Evolutionary conservation across 2,329 filamentous ascomycete species (phyloP).

Genomic region (Pezicula neosporulosa): DNA sequence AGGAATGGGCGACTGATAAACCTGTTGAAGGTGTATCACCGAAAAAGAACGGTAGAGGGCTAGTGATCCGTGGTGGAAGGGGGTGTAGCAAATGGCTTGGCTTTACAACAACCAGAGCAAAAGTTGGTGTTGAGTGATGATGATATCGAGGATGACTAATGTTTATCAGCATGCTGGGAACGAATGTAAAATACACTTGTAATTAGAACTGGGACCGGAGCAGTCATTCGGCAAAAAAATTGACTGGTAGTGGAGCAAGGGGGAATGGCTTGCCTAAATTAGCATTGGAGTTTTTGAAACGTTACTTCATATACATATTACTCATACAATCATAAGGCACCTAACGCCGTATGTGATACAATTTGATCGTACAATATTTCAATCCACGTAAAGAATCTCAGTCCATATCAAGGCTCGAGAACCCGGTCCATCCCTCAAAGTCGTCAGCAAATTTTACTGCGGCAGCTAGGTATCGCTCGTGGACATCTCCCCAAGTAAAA

Average conservation of each 20-base stretch:
- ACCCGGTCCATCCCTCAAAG: slow-evolving; percentile 62
- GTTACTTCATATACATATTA: slow-evolving; percentile 1
- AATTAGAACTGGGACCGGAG: not conserved
- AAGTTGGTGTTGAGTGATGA: slow-evolving; percentile 76
- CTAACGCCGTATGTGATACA: not conserved
- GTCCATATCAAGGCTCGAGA: not conserved
- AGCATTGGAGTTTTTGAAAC: too few species aligned
- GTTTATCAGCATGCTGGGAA: not conserved
- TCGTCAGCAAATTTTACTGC: slow-evolving; percentile 72
- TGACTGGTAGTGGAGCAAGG: not conserved
- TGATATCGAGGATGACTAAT: slow-evolving; percentile 68
- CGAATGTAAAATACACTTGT: not conserved
- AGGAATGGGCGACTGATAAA: slow-evolving; percentile 60
- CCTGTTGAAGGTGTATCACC: slow-evolving; percentile 52
- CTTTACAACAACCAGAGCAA: slow-evolving; percentile 38
- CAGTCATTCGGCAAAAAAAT: not conserved
- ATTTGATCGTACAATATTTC: not conserved
- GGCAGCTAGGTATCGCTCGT: slow-evolving; percentile 62
- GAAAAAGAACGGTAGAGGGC: slow-evolving; percentile 36
- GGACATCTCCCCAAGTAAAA: slow-evolving; percentile 69
- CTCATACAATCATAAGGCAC: not conserved
- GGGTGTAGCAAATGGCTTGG: slow-evolving; percentile 13
- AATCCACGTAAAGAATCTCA: not conserved
- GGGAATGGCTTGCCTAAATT: too few species aligned
- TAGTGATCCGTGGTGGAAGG: slow-evolving; percentile 18